Percentiles rank a stretch among this genome's conserved stretches.
Conservation (phyloP, 805 yeast genomes). For the Lipomyces sp. region DNA sequence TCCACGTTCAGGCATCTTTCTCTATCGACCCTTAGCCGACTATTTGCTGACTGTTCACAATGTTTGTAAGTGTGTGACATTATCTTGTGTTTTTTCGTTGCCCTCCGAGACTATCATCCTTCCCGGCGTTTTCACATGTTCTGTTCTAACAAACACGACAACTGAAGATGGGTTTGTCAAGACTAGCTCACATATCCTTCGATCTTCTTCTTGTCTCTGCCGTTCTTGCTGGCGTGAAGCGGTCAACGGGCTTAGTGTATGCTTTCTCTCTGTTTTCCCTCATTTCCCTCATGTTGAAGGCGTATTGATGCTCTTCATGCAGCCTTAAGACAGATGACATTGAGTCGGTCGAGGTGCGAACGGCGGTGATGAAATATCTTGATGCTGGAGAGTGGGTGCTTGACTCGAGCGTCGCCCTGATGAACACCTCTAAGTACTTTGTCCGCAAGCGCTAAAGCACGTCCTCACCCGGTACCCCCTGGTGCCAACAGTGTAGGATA, state of each 20-base stretch:
- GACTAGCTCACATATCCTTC: slow-evolving; percentile 64
- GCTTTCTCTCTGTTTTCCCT: slow-evolving; percentile 21
- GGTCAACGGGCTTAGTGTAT: slow-evolving; percentile 69
- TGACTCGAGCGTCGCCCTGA: slow-evolving; percentile 65
- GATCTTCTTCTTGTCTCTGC: slow-evolving; percentile 79
- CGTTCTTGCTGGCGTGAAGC: slow-evolving; percentile 78
- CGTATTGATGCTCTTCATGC: not conserved
- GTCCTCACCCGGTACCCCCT: no score
- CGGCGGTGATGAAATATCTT: slow-evolving; percentile 58
- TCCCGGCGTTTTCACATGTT: no score
- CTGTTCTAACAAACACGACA: no score
- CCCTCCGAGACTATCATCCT: no score
- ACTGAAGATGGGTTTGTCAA: no score
- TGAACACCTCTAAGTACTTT: slow-evolving; percentile 73
- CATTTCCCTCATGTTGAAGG: not conserved
- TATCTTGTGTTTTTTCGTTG: no score
- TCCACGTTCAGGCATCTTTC: no score
- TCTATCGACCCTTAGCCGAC: no score
- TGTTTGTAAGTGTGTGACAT: no score
- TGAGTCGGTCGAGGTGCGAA: slow-evolving; percentile 47
- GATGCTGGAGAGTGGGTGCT: slow-evolving; percentile 81
- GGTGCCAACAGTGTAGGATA: no score
- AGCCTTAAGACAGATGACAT: slow-evolving; percentile 48
- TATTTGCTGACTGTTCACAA: no score
- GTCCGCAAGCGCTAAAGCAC: slow-evolving; percentile 37